A percentile compares a stretch with the other conserved stretches of the same genome.
Conservation (phyloP, 345 rosid genomes). For the Citrus medica region DNA sequence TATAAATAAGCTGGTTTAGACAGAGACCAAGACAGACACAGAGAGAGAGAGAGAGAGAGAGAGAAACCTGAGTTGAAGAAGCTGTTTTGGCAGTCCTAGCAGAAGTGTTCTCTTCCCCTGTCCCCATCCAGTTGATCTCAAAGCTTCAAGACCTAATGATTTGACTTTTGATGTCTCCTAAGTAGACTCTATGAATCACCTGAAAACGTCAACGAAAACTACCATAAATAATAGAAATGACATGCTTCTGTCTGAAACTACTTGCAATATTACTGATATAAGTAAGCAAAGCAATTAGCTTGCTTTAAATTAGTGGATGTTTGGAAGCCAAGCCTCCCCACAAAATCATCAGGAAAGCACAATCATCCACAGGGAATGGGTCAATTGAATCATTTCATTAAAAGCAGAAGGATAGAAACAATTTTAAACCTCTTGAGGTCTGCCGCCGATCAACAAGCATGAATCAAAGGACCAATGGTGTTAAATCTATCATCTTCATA, state of each 20-base stretch:
- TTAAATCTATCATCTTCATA: background rate
- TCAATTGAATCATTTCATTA: background rate
- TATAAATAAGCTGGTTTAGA: background rate
- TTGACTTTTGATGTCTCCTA: background rate
- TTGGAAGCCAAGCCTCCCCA: background rate
- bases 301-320: background rate
- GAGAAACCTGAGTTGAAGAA: constrained; percentile 62
- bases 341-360: background rate
- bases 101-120: constrained; percentile 69
- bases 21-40: background rate
- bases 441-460: background rate
- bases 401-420: background rate
- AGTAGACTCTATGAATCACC: constrained; percentile 20
- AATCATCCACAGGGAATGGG: background rate
- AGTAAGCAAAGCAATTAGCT: background rate
- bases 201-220: constrained; percentile 15
- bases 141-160: constrained; percentile 11
- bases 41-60: background rate
- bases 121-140: constrained; percentile 50
- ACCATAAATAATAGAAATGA: constrained; percentile 11
- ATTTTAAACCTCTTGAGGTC: background rate
- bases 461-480: background rate
- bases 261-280: background rate
- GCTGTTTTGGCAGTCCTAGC: constrained; percentile 71
- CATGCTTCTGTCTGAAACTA: constrained; percentile 1